Conservation (phyloP, 2,329 filamentous ascomycete genomes). For the Hypoxylon sp. region DNA sequence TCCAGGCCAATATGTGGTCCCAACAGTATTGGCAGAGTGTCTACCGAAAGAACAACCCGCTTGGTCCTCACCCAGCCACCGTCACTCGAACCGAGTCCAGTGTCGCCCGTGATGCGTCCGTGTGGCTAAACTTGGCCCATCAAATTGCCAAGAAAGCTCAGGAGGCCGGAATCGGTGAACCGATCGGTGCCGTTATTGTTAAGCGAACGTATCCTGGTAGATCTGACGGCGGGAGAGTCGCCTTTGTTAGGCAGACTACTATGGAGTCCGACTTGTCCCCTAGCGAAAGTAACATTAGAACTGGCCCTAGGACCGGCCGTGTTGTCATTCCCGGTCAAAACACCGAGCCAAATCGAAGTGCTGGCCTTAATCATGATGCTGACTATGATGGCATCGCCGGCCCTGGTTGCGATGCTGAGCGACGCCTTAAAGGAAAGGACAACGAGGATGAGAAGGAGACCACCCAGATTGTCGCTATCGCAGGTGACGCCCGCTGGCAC, state of each 20-base stretch:
- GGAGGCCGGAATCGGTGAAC: constrained; percentile 71
- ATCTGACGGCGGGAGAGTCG: constrained; percentile 38
- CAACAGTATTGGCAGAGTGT: constrained; percentile 85
- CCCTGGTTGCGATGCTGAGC: neutral
- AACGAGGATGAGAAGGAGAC: constrained; percentile 53
- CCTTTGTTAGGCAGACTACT: constrained; percentile 35
- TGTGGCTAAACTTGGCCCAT: constrained; percentile 77
- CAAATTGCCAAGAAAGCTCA: constrained; percentile 72
- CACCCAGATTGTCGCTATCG: constrained; percentile 75
- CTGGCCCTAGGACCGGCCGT: constrained; percentile 8
- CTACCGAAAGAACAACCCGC: constrained; percentile 88
- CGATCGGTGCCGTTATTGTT: constrained; percentile 81
- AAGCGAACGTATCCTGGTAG: constrained; percentile 63
- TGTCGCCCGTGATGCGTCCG: constrained; percentile 71
- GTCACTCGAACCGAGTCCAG: constrained; percentile 78
- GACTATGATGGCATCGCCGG: no score
- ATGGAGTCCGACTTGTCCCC: constrained; percentile 20
- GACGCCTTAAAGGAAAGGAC: constrained; percentile 26
- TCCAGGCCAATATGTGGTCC: constrained; percentile 81
- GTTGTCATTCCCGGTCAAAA: no score
- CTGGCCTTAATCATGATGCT: constrained; percentile 24
- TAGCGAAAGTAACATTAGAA: constrained; percentile 16
- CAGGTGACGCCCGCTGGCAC: constrained; percentile 81
- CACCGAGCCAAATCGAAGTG: neutral
- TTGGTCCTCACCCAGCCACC: constrained; percentile 84